These are phyloP conservation scores for Senna tora DNA, from an alignment of 306 rosid genomes.

Conservation along the genomic window DNA sequence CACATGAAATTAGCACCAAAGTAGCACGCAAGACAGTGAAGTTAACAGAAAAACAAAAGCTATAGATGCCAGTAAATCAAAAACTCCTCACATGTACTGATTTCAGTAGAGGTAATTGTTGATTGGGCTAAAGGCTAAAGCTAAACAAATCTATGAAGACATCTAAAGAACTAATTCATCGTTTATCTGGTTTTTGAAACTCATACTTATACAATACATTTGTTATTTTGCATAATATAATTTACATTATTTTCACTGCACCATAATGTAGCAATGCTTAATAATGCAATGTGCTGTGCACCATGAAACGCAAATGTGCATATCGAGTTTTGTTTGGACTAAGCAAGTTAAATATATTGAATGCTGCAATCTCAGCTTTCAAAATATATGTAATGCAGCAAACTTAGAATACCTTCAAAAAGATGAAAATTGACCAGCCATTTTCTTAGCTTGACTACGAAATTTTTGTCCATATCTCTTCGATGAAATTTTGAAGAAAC, in stretches of 20 bases:
- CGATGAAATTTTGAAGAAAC: slow-evolving; percentile 44
- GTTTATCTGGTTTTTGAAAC: not conserved
- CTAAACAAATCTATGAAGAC: slow-evolving; percentile 18
- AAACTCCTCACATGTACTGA: not conserved
- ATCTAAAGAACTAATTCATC: not conserved
- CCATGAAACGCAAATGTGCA: not conserved
- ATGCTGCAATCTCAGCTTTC: too few relatives aligned
- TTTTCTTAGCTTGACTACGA: slow-evolving; percentile 53
- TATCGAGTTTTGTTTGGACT: not conserved
- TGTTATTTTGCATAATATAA: not conserved
- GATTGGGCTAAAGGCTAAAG: slow-evolving; percentile 29
- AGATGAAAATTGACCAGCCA: slow-evolving; percentile 54
- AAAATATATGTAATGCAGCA: not conserved
- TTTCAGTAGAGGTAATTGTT: slow-evolving; percentile 10
- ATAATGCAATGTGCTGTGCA: not conserved
- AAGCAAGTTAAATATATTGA: not conserved
- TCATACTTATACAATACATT: not conserved
- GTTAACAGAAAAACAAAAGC: slow-evolving; percentile 8
- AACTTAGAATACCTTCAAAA: slow-evolving; percentile 53
- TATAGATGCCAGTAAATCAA: not conserved
- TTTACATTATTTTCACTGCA: not conserved
- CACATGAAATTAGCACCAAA: slow-evolving; percentile 6
- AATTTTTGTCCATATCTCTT: slow-evolving; percentile 43
- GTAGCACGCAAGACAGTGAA: slow-evolving; percentile 24
- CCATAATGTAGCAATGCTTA: not conserved